These are phyloP conservation scores for Fabrea salina DNA, from an alignment of 169 alveolate species.

Conservation along the genomic window DNA sequence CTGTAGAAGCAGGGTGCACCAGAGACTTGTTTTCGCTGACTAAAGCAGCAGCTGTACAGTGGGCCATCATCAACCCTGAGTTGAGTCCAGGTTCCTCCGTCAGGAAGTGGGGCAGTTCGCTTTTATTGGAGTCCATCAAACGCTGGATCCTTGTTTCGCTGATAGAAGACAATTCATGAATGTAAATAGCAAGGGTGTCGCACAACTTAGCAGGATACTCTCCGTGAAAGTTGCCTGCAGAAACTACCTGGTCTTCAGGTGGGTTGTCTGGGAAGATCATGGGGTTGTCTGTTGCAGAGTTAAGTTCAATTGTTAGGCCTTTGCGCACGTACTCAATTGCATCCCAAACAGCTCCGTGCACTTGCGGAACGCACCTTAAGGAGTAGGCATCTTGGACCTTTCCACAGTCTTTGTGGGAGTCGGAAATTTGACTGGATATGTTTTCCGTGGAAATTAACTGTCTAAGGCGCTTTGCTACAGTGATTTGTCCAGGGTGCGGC, in stretches of 20 bases:
- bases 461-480: slow-evolving; percentile 46
- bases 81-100: slow-evolving; percentile 55
- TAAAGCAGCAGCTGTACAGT: slow-evolving; percentile 60
- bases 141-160: slow-evolving; percentile 42
- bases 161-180: slow-evolving; percentile 53
- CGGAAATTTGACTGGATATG: not conserved
- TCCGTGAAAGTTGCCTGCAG: slow-evolving; percentile 75
- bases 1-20: slow-evolving; percentile 67
- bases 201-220: slow-evolving; percentile 61
- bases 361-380: slow-evolving; percentile 46
- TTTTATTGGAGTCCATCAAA: slow-evolving; percentile 36
- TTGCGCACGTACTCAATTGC: slow-evolving; percentile 28
- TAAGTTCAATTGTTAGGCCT: slow-evolving; percentile 50
- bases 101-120: slow-evolving; percentile 52
- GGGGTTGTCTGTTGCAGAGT: slow-evolving; percentile 71
- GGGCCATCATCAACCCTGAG: slow-evolving; percentile 64
- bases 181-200: slow-evolving; percentile 41
- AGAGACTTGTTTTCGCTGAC: slow-evolving; percentile 65
- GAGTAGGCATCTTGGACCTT: slow-evolving; percentile 51
- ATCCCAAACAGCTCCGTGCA: slow-evolving; percentile 52
- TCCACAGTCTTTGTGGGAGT: not conserved
- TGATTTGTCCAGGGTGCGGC: slow-evolving; percentile 43
- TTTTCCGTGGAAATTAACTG: not conserved
- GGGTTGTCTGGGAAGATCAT: slow-evolving; percentile 44
- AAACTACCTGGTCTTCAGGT: slow-evolving; percentile 14